phyloP scores from a whole-genome alignment of 495 filamentous ascomycete species.

The Lophium mytilinum region DNA sequence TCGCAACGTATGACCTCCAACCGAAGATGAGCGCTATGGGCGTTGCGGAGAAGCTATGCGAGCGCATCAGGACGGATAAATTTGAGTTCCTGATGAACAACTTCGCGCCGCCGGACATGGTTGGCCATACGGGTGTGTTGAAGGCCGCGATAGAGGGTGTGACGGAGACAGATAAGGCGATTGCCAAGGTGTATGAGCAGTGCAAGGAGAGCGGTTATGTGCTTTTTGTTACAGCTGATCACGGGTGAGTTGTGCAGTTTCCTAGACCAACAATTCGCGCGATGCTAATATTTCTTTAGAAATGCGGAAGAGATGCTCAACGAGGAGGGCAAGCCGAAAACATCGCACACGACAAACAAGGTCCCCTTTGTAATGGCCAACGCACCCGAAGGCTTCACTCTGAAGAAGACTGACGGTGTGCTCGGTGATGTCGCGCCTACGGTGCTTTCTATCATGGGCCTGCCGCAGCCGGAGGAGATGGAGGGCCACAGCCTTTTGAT shows the following conservation, averaged over 20 bases:
- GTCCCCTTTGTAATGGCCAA: constrained; percentile 98
- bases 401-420: constrained; percentile 80
- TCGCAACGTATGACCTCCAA: constrained; percentile 92
- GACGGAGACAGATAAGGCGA: constrained; percentile 81
- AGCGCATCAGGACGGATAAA: constrained; percentile 68
- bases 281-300: constrained; percentile 27
- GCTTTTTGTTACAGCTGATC: constrained; percentile 90
- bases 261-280: neutral
- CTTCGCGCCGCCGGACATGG: constrained; percentile 98
- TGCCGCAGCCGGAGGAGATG: constrained; percentile 88
- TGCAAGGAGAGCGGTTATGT: constrained; percentile 89
- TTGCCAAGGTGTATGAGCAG: constrained; percentile 80
- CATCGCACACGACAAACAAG: constrained; percentile 93
- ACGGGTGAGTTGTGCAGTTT: constrained; percentile 52
- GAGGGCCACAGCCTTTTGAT: constrained; percentile 73
- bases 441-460: constrained; percentile 79
- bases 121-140: constrained; percentile 96
- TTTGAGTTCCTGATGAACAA: constrained; percentile 99
- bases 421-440: constrained; percentile 95
- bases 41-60: constrained; percentile 78
- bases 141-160: constrained; percentile 86
- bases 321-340: constrained; percentile 90
- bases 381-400: constrained; percentile 77
- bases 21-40: constrained; percentile 92
- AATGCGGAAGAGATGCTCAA: constrained; percentile 99